Conservation (phyloP, 129 eudicot genomes). For the Flaveria brownii region DNA sequence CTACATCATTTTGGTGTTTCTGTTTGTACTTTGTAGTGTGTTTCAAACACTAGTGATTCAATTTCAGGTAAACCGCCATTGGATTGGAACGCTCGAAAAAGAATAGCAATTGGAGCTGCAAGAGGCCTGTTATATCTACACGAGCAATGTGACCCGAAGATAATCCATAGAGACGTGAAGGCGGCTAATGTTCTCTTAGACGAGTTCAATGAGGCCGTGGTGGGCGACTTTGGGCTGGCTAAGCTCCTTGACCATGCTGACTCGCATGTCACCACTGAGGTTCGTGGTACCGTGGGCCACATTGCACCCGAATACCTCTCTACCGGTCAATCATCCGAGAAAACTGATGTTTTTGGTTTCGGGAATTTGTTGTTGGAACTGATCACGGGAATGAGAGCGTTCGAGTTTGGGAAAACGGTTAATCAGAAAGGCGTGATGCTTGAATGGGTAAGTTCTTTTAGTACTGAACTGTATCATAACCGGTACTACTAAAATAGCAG, state of each 20-base stretch:
- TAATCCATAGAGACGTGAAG: conserved; percentile 91
- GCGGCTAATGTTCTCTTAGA: conserved; percentile 89
- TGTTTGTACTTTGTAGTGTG: neutral
- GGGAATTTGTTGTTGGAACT: conserved; percentile 76
- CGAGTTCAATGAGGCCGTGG: conserved; percentile 75
- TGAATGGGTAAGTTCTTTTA: conserved; percentile 70
- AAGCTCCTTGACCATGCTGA: conserved; percentile 91
- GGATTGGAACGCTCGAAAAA: conserved; percentile 87
- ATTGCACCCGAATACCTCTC: conserved; percentile 97
- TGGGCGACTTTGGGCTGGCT: conserved; percentile 98
- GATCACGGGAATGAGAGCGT: conserved; percentile 74
- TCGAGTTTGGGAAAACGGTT: conserved; percentile 68
- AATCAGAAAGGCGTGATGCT: conserved; percentile 90
- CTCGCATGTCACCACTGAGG: conserved; percentile 93
- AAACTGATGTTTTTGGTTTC: conserved; percentile 92
- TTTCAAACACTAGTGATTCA: neutral
- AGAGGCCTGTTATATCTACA: conserved; percentile 83
- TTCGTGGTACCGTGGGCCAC: conserved; percentile 96
- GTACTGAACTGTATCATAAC: neutral
- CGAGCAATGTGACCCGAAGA: conserved; percentile 97
- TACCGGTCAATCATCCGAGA: conserved; percentile 96
- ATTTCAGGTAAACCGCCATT: conserved; percentile 71
- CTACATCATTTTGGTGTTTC: conserved; percentile 22
- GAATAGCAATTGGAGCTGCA: conserved; percentile 90
- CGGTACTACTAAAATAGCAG: neutral